These are phyloP conservation scores for Ambispora gerdemannii DNA, from an alignment of 192 early-diverging fungal genomes.

Conservation along the genomic window DNA sequence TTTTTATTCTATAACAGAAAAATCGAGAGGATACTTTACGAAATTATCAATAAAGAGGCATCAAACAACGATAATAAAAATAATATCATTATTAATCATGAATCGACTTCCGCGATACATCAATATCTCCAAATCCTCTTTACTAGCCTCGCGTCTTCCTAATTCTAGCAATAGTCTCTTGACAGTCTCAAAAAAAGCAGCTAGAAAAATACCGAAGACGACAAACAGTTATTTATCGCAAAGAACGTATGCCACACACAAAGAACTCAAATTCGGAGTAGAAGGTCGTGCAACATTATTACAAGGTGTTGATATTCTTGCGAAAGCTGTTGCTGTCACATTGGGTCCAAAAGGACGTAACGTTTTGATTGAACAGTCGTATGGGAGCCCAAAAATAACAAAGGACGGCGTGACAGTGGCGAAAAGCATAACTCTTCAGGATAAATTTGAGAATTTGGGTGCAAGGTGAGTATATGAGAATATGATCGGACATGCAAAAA, in stretches of 20 bases:
- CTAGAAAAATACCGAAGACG: too few relatives aligned
- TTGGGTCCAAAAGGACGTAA: constrained; percentile 99
- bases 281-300: constrained; percentile 91
- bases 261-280: constrained; percentile 96
- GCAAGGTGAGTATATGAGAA: constrained; percentile 67
- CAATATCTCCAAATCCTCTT: not conserved
- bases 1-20: too few relatives aligned
- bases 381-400: constrained; percentile 98
- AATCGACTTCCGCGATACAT: constrained; percentile 8
- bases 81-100: too few relatives aligned
- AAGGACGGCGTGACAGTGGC: constrained; percentile 99
- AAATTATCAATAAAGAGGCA: too few relatives aligned
- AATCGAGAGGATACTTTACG: too few relatives aligned
- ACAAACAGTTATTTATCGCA: constrained; percentile 29
- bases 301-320: constrained; percentile 93
- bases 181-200: constrained; percentile 28
- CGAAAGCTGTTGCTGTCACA: constrained; percentile 98
- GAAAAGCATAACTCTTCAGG: constrained; percentile 93
- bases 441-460: constrained; percentile 99
- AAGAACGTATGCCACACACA: constrained; percentile 85
- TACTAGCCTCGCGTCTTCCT: not conserved
- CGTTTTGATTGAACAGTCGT: constrained; percentile 97
- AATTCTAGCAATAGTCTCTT: constrained; percentile 20
- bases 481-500: too few relatives aligned
- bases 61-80: too few relatives aligned